Percentiles rank a stretch among this genome's conserved stretches.
Conservation (phyloP, 73 alveolate genomes). For the Paramecium caudatum region DNA sequence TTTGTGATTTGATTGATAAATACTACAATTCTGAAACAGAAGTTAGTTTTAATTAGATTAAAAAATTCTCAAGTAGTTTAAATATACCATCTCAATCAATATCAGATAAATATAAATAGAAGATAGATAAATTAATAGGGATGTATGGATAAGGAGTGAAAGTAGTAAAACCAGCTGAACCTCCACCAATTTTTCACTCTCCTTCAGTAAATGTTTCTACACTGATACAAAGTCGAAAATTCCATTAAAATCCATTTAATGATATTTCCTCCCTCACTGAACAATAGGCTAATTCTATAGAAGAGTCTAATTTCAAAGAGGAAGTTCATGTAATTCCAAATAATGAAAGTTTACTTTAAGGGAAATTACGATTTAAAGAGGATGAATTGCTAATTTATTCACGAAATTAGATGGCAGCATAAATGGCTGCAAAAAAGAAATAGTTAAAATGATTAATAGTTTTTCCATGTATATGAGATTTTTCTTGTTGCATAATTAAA, state of each 20-base stretch:
- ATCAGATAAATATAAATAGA: conserved; percentile 36
- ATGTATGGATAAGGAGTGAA: conserved; percentile 5
- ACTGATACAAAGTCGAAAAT: conserved; percentile 30
- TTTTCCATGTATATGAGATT: conserved; percentile 47
- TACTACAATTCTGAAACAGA: conserved; percentile 16
- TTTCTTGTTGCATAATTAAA: conserved; percentile 8
- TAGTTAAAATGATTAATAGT: conserved; percentile 39
- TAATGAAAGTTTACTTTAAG: conserved; percentile 22
- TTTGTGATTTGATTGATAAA: neutral
- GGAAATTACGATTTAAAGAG: conserved; percentile 57
- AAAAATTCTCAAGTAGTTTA: conserved; percentile 7
- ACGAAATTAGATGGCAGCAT: conserved; percentile 29
- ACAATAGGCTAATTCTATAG: conserved; percentile 25
- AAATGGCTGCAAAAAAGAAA: conserved; percentile 38
- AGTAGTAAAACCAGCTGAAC: conserved; percentile 1
- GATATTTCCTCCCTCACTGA: conserved; percentile 60
- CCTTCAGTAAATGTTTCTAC: conserved; percentile 62
- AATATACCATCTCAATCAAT: conserved; percentile 3
- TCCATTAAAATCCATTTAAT: conserved; percentile 60
- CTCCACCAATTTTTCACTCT: conserved; percentile 63
- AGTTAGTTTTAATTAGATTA: conserved; percentile 12
- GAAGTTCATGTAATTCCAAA: conserved; percentile 1
- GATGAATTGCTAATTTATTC: conserved; percentile 44
- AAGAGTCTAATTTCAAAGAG: conserved; percentile 45
- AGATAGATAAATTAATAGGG: conserved; percentile 39